Evolutionary conservation across 1,139 yeast species (phyloP).

Genomic region (Magnusiomyces sp.): DNA sequence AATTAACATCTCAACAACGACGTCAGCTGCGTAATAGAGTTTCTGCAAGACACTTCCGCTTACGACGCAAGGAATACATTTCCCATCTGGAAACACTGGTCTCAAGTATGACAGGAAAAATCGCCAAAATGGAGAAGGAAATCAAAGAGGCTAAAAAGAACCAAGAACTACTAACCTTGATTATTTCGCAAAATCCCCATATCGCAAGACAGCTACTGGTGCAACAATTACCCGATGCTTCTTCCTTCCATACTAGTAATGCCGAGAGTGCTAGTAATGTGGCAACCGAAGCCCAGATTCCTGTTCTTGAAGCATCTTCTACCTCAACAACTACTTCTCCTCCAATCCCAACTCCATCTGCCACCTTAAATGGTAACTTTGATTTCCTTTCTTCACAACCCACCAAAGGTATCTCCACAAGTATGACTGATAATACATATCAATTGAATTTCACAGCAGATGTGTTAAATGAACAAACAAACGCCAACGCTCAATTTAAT

Average conservation of each 20-base stretch:
- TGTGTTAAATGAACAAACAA: too few relatives aligned
- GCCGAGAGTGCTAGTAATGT: constrained; percentile 1
- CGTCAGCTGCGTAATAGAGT: constrained; percentile 29
- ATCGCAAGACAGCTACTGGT: constrained; percentile 10
- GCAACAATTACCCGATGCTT: too few relatives aligned
- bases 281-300: neutral
- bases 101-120: constrained; percentile 21
- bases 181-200: neutral
- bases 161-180: constrained; percentile 8
- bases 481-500: too few relatives aligned
- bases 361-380: too few relatives aligned
- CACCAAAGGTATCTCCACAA: too few relatives aligned
- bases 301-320: neutral
- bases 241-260: too few relatives aligned
- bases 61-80: constrained; percentile 30
- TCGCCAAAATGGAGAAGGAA: constrained; percentile 18
- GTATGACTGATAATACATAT: too few relatives aligned
- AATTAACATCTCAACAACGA: constrained; percentile 27
- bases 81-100: constrained; percentile 26
- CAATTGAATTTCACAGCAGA: too few relatives aligned
- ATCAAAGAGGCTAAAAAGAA: constrained; percentile 16
- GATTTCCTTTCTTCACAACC: too few relatives aligned
- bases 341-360: neutral
- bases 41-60: constrained; percentile 30
- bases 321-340: neutral